A percentile compares a stretch with the other conserved stretches of the same genome.
Evolutionary conservation across 2,329 filamentous ascomycete genomes (phyloP).

Genomic region (Helotiales sp.): DNA sequence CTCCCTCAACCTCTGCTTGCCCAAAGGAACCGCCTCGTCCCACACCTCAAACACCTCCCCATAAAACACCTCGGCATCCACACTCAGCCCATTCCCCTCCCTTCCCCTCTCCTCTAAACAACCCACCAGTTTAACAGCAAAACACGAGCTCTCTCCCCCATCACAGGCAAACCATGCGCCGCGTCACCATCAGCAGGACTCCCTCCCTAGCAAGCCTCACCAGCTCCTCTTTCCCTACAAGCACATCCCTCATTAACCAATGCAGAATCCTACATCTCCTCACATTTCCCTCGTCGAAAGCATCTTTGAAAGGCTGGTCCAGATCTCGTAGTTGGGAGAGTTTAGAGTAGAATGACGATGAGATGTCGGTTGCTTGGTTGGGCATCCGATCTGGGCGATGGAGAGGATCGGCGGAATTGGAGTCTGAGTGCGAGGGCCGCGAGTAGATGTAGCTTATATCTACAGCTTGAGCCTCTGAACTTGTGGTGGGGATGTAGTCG

Average conservation of each 20-base stretch:
- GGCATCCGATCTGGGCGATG: slow-evolving; percentile 12
- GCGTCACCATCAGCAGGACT: slow-evolving; percentile 31
- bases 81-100: background rate
- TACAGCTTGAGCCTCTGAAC: background rate
- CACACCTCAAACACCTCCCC: slow-evolving; percentile 12
- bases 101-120: background rate
- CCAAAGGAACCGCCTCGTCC: slow-evolving; percentile 4
- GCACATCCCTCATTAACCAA: slow-evolving; percentile 27
- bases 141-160: slow-evolving; percentile 34
- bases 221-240: slow-evolving; percentile 19
- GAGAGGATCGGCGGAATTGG: slow-evolving; percentile 20
- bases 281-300: slow-evolving; percentile 23
- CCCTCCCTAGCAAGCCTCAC: slow-evolving; percentile 15
- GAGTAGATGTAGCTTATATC: slow-evolving; percentile 26
- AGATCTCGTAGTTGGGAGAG: slow-evolving; percentile 11
- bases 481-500: background rate
- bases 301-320: slow-evolving; percentile 22
- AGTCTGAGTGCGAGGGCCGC: slow-evolving; percentile 7
- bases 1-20: slow-evolving; percentile 15
- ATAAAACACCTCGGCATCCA: slow-evolving; percentile 7
- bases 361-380: slow-evolving; percentile 9
- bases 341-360: slow-evolving; percentile 19
- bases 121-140: slow-evolving; percentile 29
- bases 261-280: slow-evolving; percentile 22
- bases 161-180: slow-evolving; percentile 31